phyloP scores from a whole-genome alignment of 148 eudicot genomes.

The Rhododendron mucronatum region DNA sequence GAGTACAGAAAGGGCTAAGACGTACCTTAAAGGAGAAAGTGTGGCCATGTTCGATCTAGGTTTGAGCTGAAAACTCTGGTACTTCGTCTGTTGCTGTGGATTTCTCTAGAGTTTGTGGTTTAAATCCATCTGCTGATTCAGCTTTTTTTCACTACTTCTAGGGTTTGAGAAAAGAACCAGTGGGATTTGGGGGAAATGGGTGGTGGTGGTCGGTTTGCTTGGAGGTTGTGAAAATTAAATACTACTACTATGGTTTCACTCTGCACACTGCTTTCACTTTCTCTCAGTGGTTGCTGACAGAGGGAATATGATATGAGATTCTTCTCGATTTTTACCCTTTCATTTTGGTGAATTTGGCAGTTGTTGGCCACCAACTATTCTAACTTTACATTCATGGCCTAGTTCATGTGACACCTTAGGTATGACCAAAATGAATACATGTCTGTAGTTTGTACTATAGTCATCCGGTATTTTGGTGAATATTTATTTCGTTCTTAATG shows the following conservation, averaged over 20 bases:
- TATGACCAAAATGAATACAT: neutral
- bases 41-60: constrained; percentile 37
- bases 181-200: constrained; percentile 14
- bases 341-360: neutral
- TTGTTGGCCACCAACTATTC: neutral
- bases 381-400: neutral
- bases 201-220: constrained; percentile 19
- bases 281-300: constrained; percentile 38
- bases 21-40: constrained; percentile 31
- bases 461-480: neutral
- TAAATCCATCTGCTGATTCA: constrained; percentile 16
- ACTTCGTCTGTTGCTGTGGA: constrained; percentile 15
- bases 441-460: neutral
- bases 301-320: constrained; percentile 31
- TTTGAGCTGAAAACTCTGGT: constrained; percentile 14
- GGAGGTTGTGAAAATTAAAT: constrained; percentile 50
- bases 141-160: neutral
- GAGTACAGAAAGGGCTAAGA: constrained; percentile 20
- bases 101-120: constrained; percentile 23
- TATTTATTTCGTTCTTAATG: neutral
- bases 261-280: constrained; percentile 20
- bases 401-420: neutral
- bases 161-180: constrained; percentile 22
- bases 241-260: constrained; percentile 13
- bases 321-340: constrained; percentile 16